These are phyloP conservation scores for Fusarium dlaminii DNA, from an alignment of 2,329 filamentous ascomycete genomes.

Conservation along the genomic window DNA sequence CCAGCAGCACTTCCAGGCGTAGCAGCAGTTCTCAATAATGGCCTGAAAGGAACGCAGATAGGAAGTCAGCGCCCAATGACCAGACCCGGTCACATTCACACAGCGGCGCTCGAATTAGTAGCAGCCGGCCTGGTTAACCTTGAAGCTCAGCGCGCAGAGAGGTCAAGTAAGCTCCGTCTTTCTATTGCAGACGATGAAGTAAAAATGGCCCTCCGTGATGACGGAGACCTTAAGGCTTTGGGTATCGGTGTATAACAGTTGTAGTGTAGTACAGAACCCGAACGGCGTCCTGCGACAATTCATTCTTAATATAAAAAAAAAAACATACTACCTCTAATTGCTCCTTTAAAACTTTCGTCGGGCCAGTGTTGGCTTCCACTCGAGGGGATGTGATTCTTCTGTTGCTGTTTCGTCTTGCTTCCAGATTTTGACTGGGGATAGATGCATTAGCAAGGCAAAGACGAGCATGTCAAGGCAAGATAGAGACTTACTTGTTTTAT, in stretches of 20 bases:
- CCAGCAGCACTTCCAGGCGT: conserved; percentile 50
- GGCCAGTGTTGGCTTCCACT: conserved; percentile 87
- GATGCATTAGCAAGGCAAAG: conserved; percentile 38
- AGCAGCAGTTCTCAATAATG: conserved; percentile 48
- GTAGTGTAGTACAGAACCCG: conserved; percentile 39
- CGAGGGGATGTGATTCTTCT: conserved; percentile 87
- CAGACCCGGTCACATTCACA: conserved; percentile 61
- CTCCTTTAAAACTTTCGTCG: conserved; percentile 74
- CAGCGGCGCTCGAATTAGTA: conserved; percentile 82
- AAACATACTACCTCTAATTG: conserved; percentile 2
- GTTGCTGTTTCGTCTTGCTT: conserved; percentile 92
- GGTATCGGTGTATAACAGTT: conserved; percentile 63
- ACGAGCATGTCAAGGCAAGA: background rate
- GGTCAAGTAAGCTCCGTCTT: conserved; percentile 86
- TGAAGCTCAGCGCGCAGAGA: conserved; percentile 81
- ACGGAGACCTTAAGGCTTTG: conserved; percentile 84
- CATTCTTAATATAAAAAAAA: conserved; percentile 11
- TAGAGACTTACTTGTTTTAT: conserved; percentile 80
- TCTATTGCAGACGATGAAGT: conserved; percentile 92
- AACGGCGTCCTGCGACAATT: conserved; percentile 15
- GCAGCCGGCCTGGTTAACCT: conserved; percentile 89
- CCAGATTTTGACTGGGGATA: conserved; percentile 83
- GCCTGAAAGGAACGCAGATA: conserved; percentile 42
- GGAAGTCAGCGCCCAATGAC: conserved; percentile 44
- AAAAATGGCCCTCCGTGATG: conserved; percentile 85